Percentiles rank a stretch among this genome's conserved stretches.
phyloP scores from a whole-genome alignment of 805 yeast genomes.

The Candida tammaniensis region DNA sequence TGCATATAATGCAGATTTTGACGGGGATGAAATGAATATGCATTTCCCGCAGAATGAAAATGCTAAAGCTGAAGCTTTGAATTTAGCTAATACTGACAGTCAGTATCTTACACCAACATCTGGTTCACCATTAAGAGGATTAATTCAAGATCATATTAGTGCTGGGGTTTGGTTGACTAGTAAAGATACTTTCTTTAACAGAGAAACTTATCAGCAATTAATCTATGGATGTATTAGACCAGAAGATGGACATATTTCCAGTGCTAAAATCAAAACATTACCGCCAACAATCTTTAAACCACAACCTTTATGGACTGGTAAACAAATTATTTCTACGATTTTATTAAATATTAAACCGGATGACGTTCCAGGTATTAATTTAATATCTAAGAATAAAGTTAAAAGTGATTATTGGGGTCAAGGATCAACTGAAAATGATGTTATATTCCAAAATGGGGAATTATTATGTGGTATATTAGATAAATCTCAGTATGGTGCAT shows the following conservation, averaged over 20 bases:
- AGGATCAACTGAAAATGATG: constrained; percentile 80
- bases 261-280: constrained; percentile 62
- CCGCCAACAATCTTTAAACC: constrained; percentile 92
- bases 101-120: constrained; percentile 98
- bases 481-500: constrained; percentile 97
- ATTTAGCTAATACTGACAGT: constrained; percentile 94
- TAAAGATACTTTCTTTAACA: constrained; percentile 86
- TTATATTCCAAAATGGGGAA: constrained; percentile 82
- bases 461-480: constrained; percentile 90
- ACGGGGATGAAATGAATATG: constrained; percentile 99
- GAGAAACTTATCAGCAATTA: constrained; percentile 91
- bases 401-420: constrained; percentile 94
- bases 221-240: constrained; percentile 94
- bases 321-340: constrained; percentile 92
- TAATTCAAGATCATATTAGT: constrained; percentile 97
- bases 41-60: constrained; percentile 98
- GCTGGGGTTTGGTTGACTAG: constrained; percentile 99
- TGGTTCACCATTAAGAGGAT: constrained; percentile 97
- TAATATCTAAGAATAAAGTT: constrained; percentile 80
- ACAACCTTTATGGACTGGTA: constrained; percentile 93
- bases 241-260: constrained; percentile 92
- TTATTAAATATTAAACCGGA: constrained; percentile 83
- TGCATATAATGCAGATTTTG: constrained; percentile 98
- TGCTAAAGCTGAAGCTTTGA: constrained; percentile 93
- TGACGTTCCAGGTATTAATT: constrained; percentile 87